Evolutionary conservation across 805 yeast genomes (phyloP), one percentile per base, ranked within the genome.

Genomic region (Wickerhamomyces canadensis): DNA sequence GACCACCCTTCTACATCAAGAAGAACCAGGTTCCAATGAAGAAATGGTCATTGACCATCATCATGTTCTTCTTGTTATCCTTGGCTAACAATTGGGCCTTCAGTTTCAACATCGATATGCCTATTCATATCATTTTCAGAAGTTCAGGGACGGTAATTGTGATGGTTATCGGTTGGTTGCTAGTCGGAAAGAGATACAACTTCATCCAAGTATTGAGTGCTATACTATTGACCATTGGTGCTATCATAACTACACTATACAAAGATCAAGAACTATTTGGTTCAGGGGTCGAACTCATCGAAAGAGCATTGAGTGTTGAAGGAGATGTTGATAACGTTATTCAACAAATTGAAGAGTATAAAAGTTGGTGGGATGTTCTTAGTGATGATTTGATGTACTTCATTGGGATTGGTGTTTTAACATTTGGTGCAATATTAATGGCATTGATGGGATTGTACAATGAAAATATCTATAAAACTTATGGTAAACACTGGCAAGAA

Each of bases 131-230:
- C 19, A 71, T 81, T 7, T 65, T 81, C 45, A 56, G 88, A 35
- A 78, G 86, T 11, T 70, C 80, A 6, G 77, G 84, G 1, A 73
- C 84, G 0, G 74, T 77, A 6, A 57, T 79, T 14, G 76, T 84
- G 0, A 71, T 84, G 78, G 21, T 69, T 0, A 56, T 78, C 4
- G 86, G 89, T 4, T 58, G 55, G 46, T 34, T 67, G 6, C 39
- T 68, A 9, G 76, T 74, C 31, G 55, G 56, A 6, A 78, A 69
- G 50, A 52, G 50, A 22, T 80, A 79, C 51, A 55, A 64, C 8
- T 14, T 26, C 1, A 42, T 44, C 7, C 85, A 83, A 56, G 55
- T 78, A 0, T 7, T 58, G 3, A 70, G 83, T 9, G 76, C 82
- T 2, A 27, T 64, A 1, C 34, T 78, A 7, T 61, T 84, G 35